phyloP scores from a whole-genome alignment of 1,284 basidiomycete genomes.

The Ustilago hordei region DNA sequence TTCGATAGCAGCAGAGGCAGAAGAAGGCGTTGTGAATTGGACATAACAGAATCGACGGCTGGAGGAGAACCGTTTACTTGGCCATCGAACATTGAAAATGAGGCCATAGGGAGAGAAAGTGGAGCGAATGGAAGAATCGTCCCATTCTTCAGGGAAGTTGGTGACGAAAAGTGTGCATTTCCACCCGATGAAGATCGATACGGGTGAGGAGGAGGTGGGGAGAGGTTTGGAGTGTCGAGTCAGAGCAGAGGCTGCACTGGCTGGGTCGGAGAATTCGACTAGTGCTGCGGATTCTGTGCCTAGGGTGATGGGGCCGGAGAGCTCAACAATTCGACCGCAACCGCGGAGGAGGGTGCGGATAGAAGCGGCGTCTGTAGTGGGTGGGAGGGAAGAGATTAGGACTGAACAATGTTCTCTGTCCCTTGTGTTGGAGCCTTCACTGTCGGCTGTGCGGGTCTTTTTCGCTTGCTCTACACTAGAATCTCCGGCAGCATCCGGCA shows the following conservation, averaged over 20 bases:
- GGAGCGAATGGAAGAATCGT: conserved; percentile 79
- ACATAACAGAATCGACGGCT: conserved; percentile 94
- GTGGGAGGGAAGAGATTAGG: conserved; percentile 81
- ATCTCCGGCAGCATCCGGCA: neutral
- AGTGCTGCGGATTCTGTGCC: conserved; percentile 64
- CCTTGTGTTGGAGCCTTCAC: conserved; percentile 67
- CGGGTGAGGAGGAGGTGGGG: conserved; percentile 71
- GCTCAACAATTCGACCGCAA: conserved; percentile 62
- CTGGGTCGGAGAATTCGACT: conserved; percentile 69
- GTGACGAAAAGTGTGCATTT: conserved; percentile 94
- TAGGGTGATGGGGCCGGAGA: conserved; percentile 52
- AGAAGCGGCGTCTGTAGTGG: conserved; percentile 76
- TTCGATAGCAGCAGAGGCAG: conserved; percentile 81
- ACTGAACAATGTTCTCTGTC: conserved; percentile 96
- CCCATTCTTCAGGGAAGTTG: conserved; percentile 89
- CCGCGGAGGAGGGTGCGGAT: conserved; percentile 84
- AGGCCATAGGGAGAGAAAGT: conserved; percentile 86
- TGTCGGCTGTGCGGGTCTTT: conserved; percentile 54
- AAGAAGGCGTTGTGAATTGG: conserved; percentile 86
- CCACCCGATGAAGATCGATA: conserved; percentile 89
- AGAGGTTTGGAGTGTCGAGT: conserved; percentile 93
- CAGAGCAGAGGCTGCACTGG: conserved; percentile 79
- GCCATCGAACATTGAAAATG: conserved; percentile 96
- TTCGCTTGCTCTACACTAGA: conserved; percentile 33
- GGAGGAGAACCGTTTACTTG: conserved; percentile 92